These are phyloP conservation scores for Termitomyces heimii DNA, from an alignment of 768 basidiomycete species.

Conservation along the genomic window DNA sequence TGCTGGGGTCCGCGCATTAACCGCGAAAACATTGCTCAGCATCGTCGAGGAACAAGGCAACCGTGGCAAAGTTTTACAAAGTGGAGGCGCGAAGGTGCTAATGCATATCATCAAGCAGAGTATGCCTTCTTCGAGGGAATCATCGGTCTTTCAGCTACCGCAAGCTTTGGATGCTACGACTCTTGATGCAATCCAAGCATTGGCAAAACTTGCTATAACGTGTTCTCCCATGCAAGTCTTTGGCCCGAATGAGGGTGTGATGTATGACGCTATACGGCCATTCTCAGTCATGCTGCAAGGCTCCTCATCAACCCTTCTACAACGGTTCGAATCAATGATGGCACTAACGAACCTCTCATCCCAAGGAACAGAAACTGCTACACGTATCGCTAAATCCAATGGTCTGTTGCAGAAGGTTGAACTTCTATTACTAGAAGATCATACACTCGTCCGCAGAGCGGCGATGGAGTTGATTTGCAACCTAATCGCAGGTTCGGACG, in stretches of 20 bases:
- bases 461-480: constrained; percentile 92
- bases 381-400: constrained; percentile 57
- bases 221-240: constrained; percentile 87
- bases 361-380: constrained; percentile 56
- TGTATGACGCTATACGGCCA: constrained; percentile 81
- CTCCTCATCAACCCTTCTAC: constrained; percentile 63
- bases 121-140: constrained; percentile 22
- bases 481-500: constrained; percentile 71
- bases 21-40: constrained; percentile 60
- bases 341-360: constrained; percentile 94
- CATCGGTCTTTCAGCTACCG: constrained; percentile 19
- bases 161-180: constrained; percentile 34
- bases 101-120: constrained; percentile 48
- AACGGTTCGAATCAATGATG: constrained; percentile 92
- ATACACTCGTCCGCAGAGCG: constrained; percentile 77
- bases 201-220: constrained; percentile 92
- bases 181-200: constrained; percentile 73
- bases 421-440: constrained; percentile 74
- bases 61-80: constrained; percentile 69
- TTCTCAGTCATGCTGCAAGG: constrained; percentile 70
- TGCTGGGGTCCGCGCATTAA: constrained; percentile 47
- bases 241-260: constrained; percentile 72
- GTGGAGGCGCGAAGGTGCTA: constrained; percentile 71
- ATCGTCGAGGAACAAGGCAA: constrained; percentile 75
- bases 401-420: constrained; percentile 64